These are phyloP conservation scores for Aspergillus tubingensis DNA, from an alignment of 2,329 filamentous ascomycete genomes.

Conservation along the genomic window DNA sequence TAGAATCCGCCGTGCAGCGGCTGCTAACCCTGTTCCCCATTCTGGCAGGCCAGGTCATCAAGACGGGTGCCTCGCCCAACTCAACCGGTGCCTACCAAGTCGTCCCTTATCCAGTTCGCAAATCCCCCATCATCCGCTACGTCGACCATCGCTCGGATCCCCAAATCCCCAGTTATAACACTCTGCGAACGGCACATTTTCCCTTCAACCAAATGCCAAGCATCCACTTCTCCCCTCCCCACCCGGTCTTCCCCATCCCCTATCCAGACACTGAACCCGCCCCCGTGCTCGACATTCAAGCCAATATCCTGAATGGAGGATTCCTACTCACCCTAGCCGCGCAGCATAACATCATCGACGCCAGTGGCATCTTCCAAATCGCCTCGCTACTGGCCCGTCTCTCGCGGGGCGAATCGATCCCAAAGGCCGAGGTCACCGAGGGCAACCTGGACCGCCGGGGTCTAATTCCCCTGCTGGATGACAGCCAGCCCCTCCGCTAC, in stretches of 20 bases:
- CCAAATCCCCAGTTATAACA: not conserved
- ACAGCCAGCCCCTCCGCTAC: conserved; percentile 14
- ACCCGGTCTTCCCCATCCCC: conserved; percentile 29
- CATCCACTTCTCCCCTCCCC: conserved; percentile 27
- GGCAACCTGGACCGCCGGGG: conserved; percentile 21
- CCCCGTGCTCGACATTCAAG: conserved; percentile 29
- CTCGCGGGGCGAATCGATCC: conserved; percentile 14
- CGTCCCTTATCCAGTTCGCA: not conserved
- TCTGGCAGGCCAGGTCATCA: conserved; percentile 19
- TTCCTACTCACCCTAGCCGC: conserved; percentile 25
- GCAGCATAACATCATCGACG: conserved; percentile 31
- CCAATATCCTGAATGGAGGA: conserved; percentile 26
- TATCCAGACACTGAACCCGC: conserved; percentile 22
- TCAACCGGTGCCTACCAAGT: conserved; percentile 19
- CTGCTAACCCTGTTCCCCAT: conserved; percentile 19
- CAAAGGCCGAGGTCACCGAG: conserved; percentile 13
- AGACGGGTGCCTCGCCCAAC: conserved; percentile 4
- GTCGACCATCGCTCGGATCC: conserved; percentile 10
- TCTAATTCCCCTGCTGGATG: conserved; percentile 18
- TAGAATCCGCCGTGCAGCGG: conserved; percentile 13
- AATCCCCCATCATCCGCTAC: conserved; percentile 13
- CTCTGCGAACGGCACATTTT: conserved; percentile 15
- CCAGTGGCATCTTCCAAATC: conserved; percentile 23
- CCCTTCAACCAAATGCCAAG: conserved; percentile 36
- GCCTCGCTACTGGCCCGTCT: conserved; percentile 17